A percentile compares a stretch with the other conserved stretches of the same genome.
These are phyloP conservation scores for Stentor coeruleus DNA, from an alignment of 73 alveolate genomes.

Conservation along the genomic window DNA sequence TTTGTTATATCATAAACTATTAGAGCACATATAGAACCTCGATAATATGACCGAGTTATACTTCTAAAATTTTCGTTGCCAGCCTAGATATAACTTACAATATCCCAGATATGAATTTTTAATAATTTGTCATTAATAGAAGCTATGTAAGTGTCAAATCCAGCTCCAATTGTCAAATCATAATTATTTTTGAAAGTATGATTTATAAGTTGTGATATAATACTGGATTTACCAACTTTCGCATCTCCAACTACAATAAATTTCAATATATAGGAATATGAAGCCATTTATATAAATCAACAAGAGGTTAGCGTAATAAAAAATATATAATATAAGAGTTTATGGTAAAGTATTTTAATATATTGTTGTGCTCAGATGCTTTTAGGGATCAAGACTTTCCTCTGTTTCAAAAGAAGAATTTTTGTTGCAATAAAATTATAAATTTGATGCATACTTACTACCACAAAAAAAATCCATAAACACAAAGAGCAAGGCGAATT, in stretches of 20 bases:
- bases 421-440: no score
- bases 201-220: conserved; percentile 39
- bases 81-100: no score
- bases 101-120: conserved; percentile 73
- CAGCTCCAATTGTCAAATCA: conserved; percentile 71
- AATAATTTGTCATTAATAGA: conserved; percentile 32
- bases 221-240: conserved; percentile 68
- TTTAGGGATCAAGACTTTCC: no score
- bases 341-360: no score
- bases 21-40: conserved; percentile 90
- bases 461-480: no score
- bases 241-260: conserved; percentile 23
- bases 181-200: conserved; percentile 51
- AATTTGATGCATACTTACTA: no score
- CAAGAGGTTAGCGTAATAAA: no score
- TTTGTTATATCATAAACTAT: conserved; percentile 33
- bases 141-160: conserved; percentile 44
- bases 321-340: no score
- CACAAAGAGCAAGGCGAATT: no score
- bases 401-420: no score
- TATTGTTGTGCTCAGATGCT: no score
- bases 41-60: conserved; percentile 83
- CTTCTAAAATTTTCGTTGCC: conserved; percentile 92
- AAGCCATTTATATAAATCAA: no score
- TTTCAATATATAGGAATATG: neutral